Percentiles rank a stretch among this genome's conserved stretches.
Conservation (phyloP, 345 rosid species). For the Salix udensis region DNA sequence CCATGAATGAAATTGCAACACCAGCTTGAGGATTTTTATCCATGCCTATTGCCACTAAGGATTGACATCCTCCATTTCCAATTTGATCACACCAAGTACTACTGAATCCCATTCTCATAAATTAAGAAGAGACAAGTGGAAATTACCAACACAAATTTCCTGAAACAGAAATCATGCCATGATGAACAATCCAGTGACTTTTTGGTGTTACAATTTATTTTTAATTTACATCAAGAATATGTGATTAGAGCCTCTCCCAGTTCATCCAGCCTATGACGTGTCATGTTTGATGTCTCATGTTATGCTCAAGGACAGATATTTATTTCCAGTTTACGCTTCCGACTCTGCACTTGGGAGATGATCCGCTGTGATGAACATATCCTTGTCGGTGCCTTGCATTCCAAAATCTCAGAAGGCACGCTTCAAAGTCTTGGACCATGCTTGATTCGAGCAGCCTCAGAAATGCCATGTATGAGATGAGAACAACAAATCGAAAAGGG, state of each 20-base stretch:
- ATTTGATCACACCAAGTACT: too few relatives aligned
- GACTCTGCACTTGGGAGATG: neutral
- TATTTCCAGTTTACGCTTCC: neutral
- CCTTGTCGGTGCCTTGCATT: neutral
- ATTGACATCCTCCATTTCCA: too few relatives aligned
- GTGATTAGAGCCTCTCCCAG: neutral
- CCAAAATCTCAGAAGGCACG: neutral
- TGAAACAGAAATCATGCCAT: neutral
- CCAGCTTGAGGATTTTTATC: too few relatives aligned
- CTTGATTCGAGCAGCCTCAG: too few relatives aligned
- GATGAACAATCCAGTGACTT: neutral
- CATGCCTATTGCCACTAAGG: too few relatives aligned
- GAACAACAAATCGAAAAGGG: too few relatives aligned
- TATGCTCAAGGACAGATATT: neutral
- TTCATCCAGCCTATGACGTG: neutral
- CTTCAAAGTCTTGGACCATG: neutral
- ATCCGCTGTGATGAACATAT: neutral
- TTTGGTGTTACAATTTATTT: neutral
- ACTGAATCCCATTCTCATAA: neutral
- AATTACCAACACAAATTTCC: neutral
- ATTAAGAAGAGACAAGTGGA: neutral
- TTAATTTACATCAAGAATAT: neutral
- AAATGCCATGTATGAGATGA: too few relatives aligned
- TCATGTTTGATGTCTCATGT: too few relatives aligned
- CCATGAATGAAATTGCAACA: too few relatives aligned